Base-by-base conservation (phyloP, 352 stramenopile species). In the Phytophthora agathidicida region DNA sequence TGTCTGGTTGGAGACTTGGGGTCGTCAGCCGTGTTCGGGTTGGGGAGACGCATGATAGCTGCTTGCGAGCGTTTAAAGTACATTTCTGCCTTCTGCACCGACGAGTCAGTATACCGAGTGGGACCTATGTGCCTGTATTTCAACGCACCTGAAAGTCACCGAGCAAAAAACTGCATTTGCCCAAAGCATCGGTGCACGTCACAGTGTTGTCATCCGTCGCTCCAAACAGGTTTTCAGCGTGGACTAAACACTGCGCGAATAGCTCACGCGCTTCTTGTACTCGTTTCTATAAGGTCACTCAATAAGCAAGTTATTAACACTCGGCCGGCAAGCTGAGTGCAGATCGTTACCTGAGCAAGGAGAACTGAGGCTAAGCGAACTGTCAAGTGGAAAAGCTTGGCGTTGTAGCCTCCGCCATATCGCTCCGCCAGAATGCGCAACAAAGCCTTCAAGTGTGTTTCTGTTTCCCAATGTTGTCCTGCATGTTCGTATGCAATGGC, bases 331-430 rank as follows among this genome's bases (percentile, higher is more conserved):
- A n/a, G n/a, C n/a, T n/a, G n/a, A n/a, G n/a, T n/a, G n/a, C n/a
- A n/a, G n/a, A n/a, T n/a, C n/a, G n/a, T n/a, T 61, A 89, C 79
- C 71, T 86, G 77, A 2, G 54, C 57, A 5, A 90, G 30, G 1
- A 86, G 37, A 9, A 73, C 56, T 7, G 48, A 61, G 0, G 73
- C 76, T 7, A 88, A 50, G 5, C 65, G 55, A 16, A 73, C 45
- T 1, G 24, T 71, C 1, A 90, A 47, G 26, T 73, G 41, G 3
- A 89, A 61, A 7, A 86, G 51, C 31, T 72, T 73, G 5, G 73
- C 67, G 39, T 91, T 89, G 63, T 68, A 75, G 7, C 69, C 80
- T 23, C 69, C 79, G 11, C 68, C 61, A 30, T 86, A 91, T 6
- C 73, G 32, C 14, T 55, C 50, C 0, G 39, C 28, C 4, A 87